These are phyloP conservation scores for Colletotrichum musicola DNA, from an alignment of 2,329 filamentous ascomycete genomes.

Conservation along the genomic window DNA sequence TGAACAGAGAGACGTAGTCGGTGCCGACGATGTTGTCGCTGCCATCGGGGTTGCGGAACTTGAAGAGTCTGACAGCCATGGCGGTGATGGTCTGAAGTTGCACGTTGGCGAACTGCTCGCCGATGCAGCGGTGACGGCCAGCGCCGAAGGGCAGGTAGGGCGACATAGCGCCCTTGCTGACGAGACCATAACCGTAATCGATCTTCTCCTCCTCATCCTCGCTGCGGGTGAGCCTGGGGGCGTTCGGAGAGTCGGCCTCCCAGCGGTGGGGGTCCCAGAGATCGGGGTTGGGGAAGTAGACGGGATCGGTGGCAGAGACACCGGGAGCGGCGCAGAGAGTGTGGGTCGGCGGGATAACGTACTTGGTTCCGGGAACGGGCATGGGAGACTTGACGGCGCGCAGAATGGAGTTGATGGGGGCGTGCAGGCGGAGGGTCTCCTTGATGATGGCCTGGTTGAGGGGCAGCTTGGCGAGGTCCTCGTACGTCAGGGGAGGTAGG, in stretches of 20 bases:
- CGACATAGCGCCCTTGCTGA: constrained; percentile 89
- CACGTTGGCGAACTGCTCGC: constrained; percentile 95
- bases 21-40: constrained; percentile 76
- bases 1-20: constrained; percentile 79
- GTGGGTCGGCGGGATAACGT: constrained; percentile 84
- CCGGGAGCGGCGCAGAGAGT: constrained; percentile 87
- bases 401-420: constrained; percentile 95
- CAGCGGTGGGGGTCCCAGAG: constrained; percentile 93
- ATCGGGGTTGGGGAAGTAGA: constrained; percentile 85
- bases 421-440: constrained; percentile 91
- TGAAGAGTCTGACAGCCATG: constrained; percentile 81
- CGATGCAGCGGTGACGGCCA: constrained; percentile 93
- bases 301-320: constrained; percentile 77
- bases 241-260: constrained; percentile 74
- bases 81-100: constrained; percentile 90
- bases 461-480: constrained; percentile 81
- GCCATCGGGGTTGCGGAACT: constrained; percentile 82
- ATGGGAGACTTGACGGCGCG: constrained; percentile 92
- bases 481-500: constrained; percentile 80
- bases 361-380: constrained; percentile 84
- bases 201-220: constrained; percentile 76
- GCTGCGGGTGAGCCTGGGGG: constrained; percentile 58
- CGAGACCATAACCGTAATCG: constrained; percentile 93
- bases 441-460: constrained; percentile 89
- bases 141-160: constrained; percentile 96